Conservation (phyloP, 352 stramenopile species). For the Blastocystis sp. region DNA sequence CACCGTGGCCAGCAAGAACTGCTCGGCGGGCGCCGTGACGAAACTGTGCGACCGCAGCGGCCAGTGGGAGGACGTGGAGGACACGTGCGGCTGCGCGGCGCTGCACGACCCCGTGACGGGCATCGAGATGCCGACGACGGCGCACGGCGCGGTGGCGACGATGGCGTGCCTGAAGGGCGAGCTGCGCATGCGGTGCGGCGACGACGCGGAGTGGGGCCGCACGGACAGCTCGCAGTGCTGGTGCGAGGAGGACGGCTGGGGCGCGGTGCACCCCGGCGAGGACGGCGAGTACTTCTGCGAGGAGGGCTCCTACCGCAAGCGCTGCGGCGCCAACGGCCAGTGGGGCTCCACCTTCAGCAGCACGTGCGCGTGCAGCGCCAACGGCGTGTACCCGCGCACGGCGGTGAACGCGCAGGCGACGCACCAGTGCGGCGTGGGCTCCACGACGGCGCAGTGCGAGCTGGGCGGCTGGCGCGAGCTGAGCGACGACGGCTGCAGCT, state of each 20-base stretch:
- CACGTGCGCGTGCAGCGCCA: conserved; percentile 3
- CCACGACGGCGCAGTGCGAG: background rate
- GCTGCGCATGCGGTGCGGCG: background rate
- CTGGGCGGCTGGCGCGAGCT: background rate
- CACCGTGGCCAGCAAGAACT: background rate
- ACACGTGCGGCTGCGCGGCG: background rate
- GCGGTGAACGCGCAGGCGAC: background rate
- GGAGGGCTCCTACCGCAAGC: background rate
- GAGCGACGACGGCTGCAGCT: background rate
- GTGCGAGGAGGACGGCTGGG: conserved; percentile 27
- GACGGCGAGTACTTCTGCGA: background rate
- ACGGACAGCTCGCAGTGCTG: background rate
- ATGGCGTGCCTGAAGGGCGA: background rate
- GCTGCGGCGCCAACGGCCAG: background rate
- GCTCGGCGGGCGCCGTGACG: background rate
- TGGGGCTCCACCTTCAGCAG: background rate
- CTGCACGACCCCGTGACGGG: background rate
- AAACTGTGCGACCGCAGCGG: background rate
- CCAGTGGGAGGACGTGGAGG: background rate
- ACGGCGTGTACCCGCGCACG: background rate
- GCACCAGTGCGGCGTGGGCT: background rate
- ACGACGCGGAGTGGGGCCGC: background rate
- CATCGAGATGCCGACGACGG: background rate
- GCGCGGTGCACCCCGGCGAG: background rate
- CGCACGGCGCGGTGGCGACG: background rate